Evolutionary conservation across 495 filamentous ascomycete genomes (phyloP), one percentile per base, ranked within the genome.

Genomic region (Niebla homalea): DNA sequence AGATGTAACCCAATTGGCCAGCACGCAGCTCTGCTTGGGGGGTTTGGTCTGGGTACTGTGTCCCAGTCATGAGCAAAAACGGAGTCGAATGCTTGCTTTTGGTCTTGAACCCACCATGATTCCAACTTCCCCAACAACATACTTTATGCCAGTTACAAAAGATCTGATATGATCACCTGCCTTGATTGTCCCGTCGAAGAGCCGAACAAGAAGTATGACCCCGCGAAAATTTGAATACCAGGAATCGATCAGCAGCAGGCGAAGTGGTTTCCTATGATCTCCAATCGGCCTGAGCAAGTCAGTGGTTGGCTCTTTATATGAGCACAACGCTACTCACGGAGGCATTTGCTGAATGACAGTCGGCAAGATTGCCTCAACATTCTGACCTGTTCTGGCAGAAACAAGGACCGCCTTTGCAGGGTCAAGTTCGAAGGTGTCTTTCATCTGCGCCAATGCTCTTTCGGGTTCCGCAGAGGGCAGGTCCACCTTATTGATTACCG

Each of bases 211-310:
- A 46, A 94, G 74, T 36, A 98, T 86, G 22, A 98, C 92, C 16
- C 92, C 92, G 54, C 85, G 86, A 66, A 94, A 98, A 41, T 79
- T 87, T 53, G 93, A 87, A 62, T 98, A 98, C 92, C 92, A 98
- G 6, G 88, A 94, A 62, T 98, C 92, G 38, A 98, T 89, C 19
- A 98, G 78, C 6, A 98, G 67, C 69, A 97, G 79, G 36, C 85
- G 77, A 26, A 96, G 66, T 15, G 87, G 85, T 56, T 76, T 83
- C 8, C 61, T 70, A 43, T 67, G 61, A 57, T 89, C 80, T n/a
- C 89, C 89, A 2, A 75, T 66, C 4, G 89, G 89, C 37, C 78
- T 77, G 52, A 25, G 4, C 21, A 36, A 3, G 36, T 54, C 10
- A 62, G 47, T 36, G 52, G 23, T 16, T 15, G 22, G 35, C 15